Conservation (phyloP, 2,329 filamentous ascomycete species). For the Alternaria arbusti region DNA sequence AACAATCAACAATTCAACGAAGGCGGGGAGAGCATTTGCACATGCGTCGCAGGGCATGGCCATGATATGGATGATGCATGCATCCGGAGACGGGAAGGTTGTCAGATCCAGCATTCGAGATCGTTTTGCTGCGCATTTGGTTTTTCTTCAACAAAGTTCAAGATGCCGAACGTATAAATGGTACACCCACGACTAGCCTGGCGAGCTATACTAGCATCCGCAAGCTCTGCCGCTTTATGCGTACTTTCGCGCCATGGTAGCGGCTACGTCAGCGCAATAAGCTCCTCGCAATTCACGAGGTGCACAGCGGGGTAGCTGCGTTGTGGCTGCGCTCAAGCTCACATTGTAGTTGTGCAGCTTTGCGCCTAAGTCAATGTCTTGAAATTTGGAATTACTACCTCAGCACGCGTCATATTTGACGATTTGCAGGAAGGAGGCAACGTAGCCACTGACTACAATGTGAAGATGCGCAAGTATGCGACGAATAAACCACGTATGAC, state of each 20-base stretch:
- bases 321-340: neutral
- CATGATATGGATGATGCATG: neutral
- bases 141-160: neutral
- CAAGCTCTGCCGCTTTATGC: neutral
- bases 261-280: neutral
- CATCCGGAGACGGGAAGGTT: neutral
- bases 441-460: neutral
- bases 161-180: neutral
- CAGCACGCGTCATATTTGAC: neutral
- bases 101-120: neutral
- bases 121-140: neutral
- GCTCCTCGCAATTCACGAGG: neutral
- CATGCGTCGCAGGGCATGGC: neutral
- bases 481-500: neutral
- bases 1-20: neutral
- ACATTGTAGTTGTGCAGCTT: neutral
- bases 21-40: neutral
- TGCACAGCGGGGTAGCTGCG: neutral
- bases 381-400: neutral
- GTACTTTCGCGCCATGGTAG: neutral
- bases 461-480: neutral
- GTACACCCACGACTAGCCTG: neutral
- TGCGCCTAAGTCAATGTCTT: neutral
- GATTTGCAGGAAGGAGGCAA: neutral
- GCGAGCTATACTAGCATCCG: neutral